Evolutionary conservation across 1,284 basidiomycete genomes (phyloP), one percentile per base, ranked within the genome.

Genomic region (Sanghuangporus weigelae): DNA sequence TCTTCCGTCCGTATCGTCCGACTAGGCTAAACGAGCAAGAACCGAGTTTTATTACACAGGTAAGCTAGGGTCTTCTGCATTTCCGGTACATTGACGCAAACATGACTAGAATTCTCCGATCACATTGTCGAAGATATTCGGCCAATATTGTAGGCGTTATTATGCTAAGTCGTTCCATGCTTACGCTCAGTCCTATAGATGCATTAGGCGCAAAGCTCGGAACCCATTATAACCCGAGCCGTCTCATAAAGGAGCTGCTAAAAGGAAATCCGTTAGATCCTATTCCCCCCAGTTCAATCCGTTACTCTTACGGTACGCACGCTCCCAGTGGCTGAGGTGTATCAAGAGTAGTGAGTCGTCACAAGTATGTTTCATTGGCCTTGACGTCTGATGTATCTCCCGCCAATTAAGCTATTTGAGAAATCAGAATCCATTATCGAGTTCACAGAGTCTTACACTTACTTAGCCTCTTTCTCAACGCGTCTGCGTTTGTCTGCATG

Each of bases 381-480:
- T 39, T 51, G 31, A 16, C 62, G 42, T 44, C 57, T 63, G 10
- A 63, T 54, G 19, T 58, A 63, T 44, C 57, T 36, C 16, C 62
- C 62, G n/a, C 38, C 55, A 10, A 14, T 21, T 10, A n/a, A 35
- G 36, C 62, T 63, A 35, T 62, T 21, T 39, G 31, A 57, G n/a
- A 23, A 44, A 23, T 36, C 36, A 58, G 48, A 48, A 36, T 19
- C 21, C 1, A 46, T 46, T 19, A 46, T 46, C 10, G 21, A 46
- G 50, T 2, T 2, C 36, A 44, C 19, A 7, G n/a, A 16, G 19
- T 19, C 26, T 21, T 10, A 56, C 55, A n/a, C 84, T 67, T 69
- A 83, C 76, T 71, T 77, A n/a, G 83, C 86, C 67, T 90, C 86
- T 62, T 70, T 74, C 67, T 85, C 84, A 5, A 90, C 77, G 68